Percentiles rank a stretch among this genome's conserved stretches.
Conservation (phyloP, 768 basidiomycete species). For the Cubamyces sp. region DNA sequence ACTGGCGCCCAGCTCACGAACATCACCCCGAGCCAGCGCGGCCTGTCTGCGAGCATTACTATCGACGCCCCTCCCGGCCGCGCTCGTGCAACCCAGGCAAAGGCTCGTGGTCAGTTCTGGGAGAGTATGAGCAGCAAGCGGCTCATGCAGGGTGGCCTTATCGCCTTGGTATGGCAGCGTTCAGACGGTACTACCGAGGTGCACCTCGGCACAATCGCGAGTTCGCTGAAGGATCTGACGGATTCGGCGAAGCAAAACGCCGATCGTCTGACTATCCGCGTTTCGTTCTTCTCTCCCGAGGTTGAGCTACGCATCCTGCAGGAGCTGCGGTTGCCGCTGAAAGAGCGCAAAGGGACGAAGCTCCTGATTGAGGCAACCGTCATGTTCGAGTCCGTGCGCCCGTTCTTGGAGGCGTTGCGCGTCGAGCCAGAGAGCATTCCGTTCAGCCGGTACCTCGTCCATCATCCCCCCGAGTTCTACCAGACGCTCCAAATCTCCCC, state of each 20-base stretch:
- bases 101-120: constrained; percentile 60
- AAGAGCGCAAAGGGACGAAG: constrained; percentile 22
- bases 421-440: constrained; percentile 60
- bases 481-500: constrained; percentile 43
- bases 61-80: constrained; percentile 60
- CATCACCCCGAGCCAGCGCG: constrained; percentile 52
- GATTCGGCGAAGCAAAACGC: constrained; percentile 42
- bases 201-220: constrained; percentile 58
- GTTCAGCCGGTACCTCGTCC: constrained; percentile 56
- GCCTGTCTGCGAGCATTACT: constrained; percentile 50
- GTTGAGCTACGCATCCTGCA: constrained; percentile 53
- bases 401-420: constrained; percentile 66
- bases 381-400: constrained; percentile 69
- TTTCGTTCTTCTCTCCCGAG: constrained; percentile 66
- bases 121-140: constrained; percentile 61
- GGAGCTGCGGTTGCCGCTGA: constrained; percentile 36
- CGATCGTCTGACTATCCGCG: constrained; percentile 46
- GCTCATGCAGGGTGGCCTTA: constrained; percentile 62
- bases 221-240: constrained; percentile 46
- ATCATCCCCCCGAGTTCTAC: constrained; percentile 43
- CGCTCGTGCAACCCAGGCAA: constrained; percentile 45
- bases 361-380: constrained; percentile 64
- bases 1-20: constrained; percentile 53
- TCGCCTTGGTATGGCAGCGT: constrained; percentile 59
- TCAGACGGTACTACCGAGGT: constrained; percentile 36